phyloP scores from a whole-genome alignment of 2,329 filamentous ascomycete genomes.

The Stachybotrys chlorohalonatus region DNA sequence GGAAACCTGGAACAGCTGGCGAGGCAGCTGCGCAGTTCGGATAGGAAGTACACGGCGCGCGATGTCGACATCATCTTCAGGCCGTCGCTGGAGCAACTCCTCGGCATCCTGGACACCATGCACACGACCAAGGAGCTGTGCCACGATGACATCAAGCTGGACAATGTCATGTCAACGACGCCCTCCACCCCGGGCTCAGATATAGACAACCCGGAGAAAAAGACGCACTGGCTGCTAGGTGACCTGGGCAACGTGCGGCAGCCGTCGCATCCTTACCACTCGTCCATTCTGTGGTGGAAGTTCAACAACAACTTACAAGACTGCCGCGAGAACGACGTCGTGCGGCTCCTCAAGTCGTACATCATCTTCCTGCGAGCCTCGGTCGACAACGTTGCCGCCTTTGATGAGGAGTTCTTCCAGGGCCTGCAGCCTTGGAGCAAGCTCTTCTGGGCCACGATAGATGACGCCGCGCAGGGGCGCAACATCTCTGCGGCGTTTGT shows the following conservation, averaged over 20 bases:
- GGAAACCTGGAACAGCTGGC: constrained; percentile 17
- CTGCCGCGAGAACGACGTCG: constrained; percentile 21
- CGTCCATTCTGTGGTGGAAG: constrained; percentile 17
- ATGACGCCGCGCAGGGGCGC: constrained; percentile 2
- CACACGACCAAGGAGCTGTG: constrained; percentile 16
- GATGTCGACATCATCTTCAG: constrained; percentile 19
- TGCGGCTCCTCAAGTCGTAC: constrained; percentile 20
- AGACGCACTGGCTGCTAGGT: constrained; percentile 18
- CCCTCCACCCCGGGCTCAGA: background rate
- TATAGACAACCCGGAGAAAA: constrained; percentile 1
- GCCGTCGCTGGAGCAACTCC: constrained; percentile 16
- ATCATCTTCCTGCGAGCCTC: constrained; percentile 16
- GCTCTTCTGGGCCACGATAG: constrained; percentile 15
- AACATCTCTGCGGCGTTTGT: constrained; percentile 2
- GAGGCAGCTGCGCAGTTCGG: constrained; percentile 9
- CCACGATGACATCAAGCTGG: constrained; percentile 23
- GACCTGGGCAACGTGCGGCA: constrained; percentile 23
- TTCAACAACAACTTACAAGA: constrained; percentile 17
- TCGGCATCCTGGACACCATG: constrained; percentile 14
- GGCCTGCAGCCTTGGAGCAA: constrained; percentile 12
- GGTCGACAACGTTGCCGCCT: constrained; percentile 8
- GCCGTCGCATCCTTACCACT: constrained; percentile 18
- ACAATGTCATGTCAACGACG: constrained; percentile 19
- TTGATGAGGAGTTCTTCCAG: constrained; percentile 15
- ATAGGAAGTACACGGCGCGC: constrained; percentile 6